Evolutionary conservation across 2,329 filamentous ascomycete genomes (phyloP), one percentile per base, ranked within the genome.

Genomic region (Neoscytalidium dimidiatum): DNA sequence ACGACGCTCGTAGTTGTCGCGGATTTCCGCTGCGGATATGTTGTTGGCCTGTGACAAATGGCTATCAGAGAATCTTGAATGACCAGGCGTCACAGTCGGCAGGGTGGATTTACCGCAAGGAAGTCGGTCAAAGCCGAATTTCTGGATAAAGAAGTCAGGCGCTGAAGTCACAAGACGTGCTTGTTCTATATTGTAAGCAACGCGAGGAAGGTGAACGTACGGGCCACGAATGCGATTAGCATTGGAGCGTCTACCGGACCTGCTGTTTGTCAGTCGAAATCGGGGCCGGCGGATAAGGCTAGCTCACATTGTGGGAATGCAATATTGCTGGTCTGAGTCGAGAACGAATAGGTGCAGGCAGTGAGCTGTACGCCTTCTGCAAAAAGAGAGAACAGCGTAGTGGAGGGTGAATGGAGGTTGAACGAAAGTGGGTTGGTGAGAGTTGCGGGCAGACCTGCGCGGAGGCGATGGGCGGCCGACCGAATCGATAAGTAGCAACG

Each of bases 51-150:
- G 33, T 28, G 23, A 28, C 9, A 14, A 17, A 43, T 11, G 43
- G 52, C 17, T 3, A 7, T 17, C 21, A 43, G 35, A 14, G n/a
- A 49, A 52, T 21, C 26, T 9, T 21, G 26, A 17, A 17, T 8
- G 14, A 7, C 7, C 17, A 23, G 35, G 7, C n/a, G 29, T n/a
- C 3, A 9, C 21, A n/a, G n/a, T n/a, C n/a, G n/a, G 11, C 46
- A 35, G 19, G 23, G 26, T 17, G 4, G 48, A 78, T 83, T 74
- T 78, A 86, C 86, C 56, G 88, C 88, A 62, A 90, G 78, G 70
- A 90, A 90, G 72, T 90, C 87, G 6, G 88, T 90, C 71, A 90
- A 78, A 13, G 88, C 88, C 66, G 87, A 90, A 69, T 88, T 88
- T 31, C 61, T 64, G 17, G n/a, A 29, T n/a, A 26, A 48, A 5